Base-by-base conservation (phyloP, 352 stramenopile species). In the Pythium volutum region DNA sequence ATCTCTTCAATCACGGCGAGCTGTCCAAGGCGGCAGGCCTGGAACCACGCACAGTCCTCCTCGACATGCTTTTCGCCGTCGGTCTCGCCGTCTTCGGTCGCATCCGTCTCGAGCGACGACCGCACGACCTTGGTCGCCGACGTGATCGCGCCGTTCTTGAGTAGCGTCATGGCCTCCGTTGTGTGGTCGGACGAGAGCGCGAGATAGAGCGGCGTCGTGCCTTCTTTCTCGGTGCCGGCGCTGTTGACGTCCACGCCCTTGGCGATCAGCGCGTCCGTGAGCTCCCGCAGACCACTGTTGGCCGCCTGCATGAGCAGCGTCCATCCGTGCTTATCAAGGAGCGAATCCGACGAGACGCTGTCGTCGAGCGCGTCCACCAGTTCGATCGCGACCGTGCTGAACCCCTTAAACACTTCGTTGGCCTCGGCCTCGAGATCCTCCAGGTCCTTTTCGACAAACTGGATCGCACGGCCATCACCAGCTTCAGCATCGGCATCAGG, bases 251-350 rank as follows among this genome's bases (percentile, higher is more conserved):
- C 72, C 18, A 71, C 78, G 45, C 77, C 69, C 47, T 67, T 69
- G 55, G 62, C 63, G 22, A 92, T 31, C 20, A 92, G 67, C 58
- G 76, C 76, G 42, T 90, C 66, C 29, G 75, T 58, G 27, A 95
- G 70, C 38, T 80, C 73, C 25, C 61, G 67, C 10, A 95, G 72
- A 1, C 82, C 83, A 20, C 71, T 87, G 71, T 92, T 95, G 18
- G 81, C 80, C 5, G 85, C 81, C 64, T 95, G 85, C 83, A 95
- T 95, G 45, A 95, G 69, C 51, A 95, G 69, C 54, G 85, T 93
- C 85, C 85, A 95, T 3, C 85, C 85, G 46, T 91, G 71, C 26
- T 80, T 76, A 67, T 93, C 85, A 34, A 90, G 59, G 16, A 91
- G 73, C 25, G 54, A 55, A 66, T 89, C 76, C 1, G 67, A 66